Evolutionary conservation across 2,329 filamentous ascomycete species (phyloP).

Genomic region (Sporothrix brasiliensis): DNA sequence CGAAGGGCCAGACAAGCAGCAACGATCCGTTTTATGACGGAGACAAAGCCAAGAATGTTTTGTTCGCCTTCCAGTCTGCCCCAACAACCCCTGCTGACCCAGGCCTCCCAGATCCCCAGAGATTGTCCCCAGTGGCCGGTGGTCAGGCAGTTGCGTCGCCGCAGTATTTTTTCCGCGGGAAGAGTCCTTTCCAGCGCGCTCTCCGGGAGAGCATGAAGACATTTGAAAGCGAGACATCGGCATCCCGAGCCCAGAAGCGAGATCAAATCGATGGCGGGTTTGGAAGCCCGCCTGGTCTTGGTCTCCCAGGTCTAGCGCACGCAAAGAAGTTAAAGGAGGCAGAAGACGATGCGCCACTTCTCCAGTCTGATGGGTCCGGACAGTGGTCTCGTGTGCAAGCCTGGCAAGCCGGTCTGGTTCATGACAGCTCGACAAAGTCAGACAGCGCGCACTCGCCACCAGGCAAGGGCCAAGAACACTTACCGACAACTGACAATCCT

Average conservation of each 20-base stretch:
- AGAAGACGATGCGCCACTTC: constrained; percentile 33
- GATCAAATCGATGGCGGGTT: background rate
- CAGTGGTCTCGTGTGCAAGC: constrained; percentile 37
- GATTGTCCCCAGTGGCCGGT: background rate
- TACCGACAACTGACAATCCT: too few relatives aligned
- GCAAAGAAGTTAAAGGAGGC: background rate
- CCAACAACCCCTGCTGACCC: constrained; percentile 31
- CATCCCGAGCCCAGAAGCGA: background rate
- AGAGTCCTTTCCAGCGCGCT: constrained; percentile 59
- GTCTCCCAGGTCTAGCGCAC: background rate
- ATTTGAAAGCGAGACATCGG: constrained; percentile 38
- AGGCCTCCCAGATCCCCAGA: background rate
- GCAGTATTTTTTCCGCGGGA: constrained; percentile 54
- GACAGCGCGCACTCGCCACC: constrained; percentile 27
- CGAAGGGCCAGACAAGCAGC: background rate
- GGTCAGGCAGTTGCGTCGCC: constrained; percentile 13
- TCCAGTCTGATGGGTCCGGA: constrained; percentile 24
- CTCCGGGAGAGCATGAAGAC: constrained; percentile 52
- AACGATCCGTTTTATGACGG: constrained; percentile 33
- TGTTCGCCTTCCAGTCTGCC: constrained; percentile 32
- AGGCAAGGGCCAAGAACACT: background rate
- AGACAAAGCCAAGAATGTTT: background rate
- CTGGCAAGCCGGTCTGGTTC: constrained; percentile 34
- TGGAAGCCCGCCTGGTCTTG: background rate
- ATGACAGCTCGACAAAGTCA: constrained; percentile 28